Base-by-base conservation (phyloP, 129 eudicot species). In the Cynara cardunculus region DNA sequence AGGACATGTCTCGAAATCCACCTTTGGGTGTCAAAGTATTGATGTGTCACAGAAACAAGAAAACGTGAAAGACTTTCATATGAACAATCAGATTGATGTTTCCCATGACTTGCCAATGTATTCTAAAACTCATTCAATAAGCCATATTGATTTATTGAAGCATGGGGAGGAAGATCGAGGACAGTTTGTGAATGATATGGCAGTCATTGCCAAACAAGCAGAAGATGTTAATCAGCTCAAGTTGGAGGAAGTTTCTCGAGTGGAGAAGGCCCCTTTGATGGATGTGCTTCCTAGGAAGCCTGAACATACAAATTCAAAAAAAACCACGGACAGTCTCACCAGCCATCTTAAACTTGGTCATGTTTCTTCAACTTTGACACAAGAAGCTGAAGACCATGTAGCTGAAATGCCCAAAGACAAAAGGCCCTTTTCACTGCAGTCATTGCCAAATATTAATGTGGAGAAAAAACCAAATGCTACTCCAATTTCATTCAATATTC, bases 351-450 rank as follows among this genome's bases (percentile, higher is more conserved):
- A 69, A n/a, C 53, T 22, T 71, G 72, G 73, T 84, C 82, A 82
- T 73, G 83, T 49, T 71, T 70, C 64, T 79, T 82, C 81, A 10
- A 56, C 78, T 73, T 73, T 85, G 78, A 66, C 16, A 49, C 87
- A 88, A 78, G 83, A 16, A 82, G 68, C 79, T 35, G 89, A 80
- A 67, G 85, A 67, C 75, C 27, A 39, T 41, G 69, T 14, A 59
- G 87, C 59, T 30, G 81, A 79, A 81, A 67, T 61, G 37, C 75
- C 64, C 44, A 80, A 83, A 77, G 93, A 80, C 80, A 46, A 74
- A 69, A 71, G 62, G 35, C 41, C 87, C 74, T 73, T 72, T 83
- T 53, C 85, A 78, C 75, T 74, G 78, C 74, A 73, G 73, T 22
- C 79, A 25, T 31, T 71, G 82, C 82, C 80, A 7, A 87, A 75